Evolutionary conservation across 2,329 filamentous ascomycete species (phyloP).

Genomic region (Rhynchosporium graminicola): DNA sequence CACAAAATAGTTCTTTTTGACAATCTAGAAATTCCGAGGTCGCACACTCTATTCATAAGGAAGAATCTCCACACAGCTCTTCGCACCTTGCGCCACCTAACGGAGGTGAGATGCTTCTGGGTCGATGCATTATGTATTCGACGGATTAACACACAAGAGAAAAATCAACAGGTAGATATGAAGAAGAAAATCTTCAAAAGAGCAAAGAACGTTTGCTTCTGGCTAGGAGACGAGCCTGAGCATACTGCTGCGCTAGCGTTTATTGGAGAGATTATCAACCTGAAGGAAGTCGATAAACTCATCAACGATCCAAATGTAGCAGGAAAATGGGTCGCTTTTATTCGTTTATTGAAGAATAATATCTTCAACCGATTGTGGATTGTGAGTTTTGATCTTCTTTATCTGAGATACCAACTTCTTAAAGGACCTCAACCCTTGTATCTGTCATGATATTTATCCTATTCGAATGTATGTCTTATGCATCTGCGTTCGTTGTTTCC

Average conservation of each 20-base stretch:
- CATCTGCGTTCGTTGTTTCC: too few species aligned
- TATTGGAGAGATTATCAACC: slow-evolving; percentile 19
- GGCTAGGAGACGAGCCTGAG: slow-evolving; percentile 23
- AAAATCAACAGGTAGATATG: slow-evolving; percentile 29
- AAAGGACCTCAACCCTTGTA: too few species aligned
- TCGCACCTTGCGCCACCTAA: slow-evolving; percentile 19
- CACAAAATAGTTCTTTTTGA: slow-evolving; percentile 17
- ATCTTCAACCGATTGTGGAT: slow-evolving; percentile 27
- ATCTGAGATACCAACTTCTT: too few species aligned
- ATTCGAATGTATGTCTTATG: too few species aligned
- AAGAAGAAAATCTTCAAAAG: slow-evolving; percentile 22
- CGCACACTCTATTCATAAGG: slow-evolving; percentile 16
- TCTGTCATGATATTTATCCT: too few species aligned
- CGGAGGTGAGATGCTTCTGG: slow-evolving; percentile 26
- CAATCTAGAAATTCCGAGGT: slow-evolving; percentile 2
- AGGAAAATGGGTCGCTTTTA: slow-evolving; percentile 19
- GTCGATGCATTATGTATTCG: slow-evolving; percentile 38
- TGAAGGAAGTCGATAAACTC: slow-evolving; percentile 20
- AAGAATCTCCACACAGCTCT: slow-evolving; percentile 20
- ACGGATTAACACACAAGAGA: slow-evolving; percentile 30
- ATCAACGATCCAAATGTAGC: slow-evolving; percentile 13
- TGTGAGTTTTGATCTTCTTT: too few species aligned
- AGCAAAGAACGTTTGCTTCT: slow-evolving; percentile 27
- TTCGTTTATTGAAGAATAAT: slow-evolving; percentile 20
- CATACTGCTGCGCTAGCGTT: slow-evolving; percentile 20